Percentiles rank a stretch among this genome's conserved stretches.
These are phyloP conservation scores for Neoarthrinium moseri DNA, from an alignment of 2,329 filamentous ascomycete species.

Conservation along the genomic window DNA sequence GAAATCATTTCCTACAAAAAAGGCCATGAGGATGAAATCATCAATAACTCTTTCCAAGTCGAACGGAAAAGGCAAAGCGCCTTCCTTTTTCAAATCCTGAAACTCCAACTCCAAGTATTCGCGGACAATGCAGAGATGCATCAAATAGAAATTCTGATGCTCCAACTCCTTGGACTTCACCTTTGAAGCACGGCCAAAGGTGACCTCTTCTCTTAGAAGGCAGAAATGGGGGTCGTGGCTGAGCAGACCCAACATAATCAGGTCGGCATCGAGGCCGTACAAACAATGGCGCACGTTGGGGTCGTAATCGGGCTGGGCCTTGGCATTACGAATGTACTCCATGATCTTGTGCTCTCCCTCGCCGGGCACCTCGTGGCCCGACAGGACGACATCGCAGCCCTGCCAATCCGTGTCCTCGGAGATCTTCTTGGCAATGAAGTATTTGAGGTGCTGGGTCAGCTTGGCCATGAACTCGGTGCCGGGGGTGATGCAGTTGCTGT, in stretches of 20 bases:
- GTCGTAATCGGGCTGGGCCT: constrained; percentile 90
- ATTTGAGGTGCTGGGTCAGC: constrained; percentile 89
- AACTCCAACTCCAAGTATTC: constrained; percentile 98
- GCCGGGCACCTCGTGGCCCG: constrained; percentile 94
- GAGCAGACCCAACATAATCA: constrained; percentile 97
- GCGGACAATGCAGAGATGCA: constrained; percentile 95
- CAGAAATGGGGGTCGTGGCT: constrained; percentile 99
- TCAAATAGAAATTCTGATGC: constrained; percentile 96
- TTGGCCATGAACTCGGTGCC: constrained; percentile 98
- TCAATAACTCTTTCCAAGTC: constrained; percentile 97
- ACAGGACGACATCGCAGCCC: constrained; percentile 91
- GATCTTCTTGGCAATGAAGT: constrained; percentile 98
- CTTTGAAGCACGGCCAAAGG: constrained; percentile 85
- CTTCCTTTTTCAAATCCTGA: constrained; percentile 79
- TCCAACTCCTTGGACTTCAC: constrained; percentile 94
- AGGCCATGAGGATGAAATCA: constrained; percentile 99
- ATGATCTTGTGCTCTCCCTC: constrained; percentile 99
- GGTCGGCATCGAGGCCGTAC: constrained; percentile 93
- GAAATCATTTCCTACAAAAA: constrained; percentile 99
- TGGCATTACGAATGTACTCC: constrained; percentile 98
- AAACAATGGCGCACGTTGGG: constrained; percentile 93
- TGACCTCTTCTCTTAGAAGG: constrained; percentile 93
- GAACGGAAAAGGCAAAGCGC: constrained; percentile 72
- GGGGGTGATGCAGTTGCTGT: constrained; percentile 98
- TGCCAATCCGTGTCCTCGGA: constrained; percentile 98